Evolutionary conservation across 1,284 basidiomycete genomes (phyloP), one percentile per base, ranked within the genome.

Genomic region (Trametes polyzona): DNA sequence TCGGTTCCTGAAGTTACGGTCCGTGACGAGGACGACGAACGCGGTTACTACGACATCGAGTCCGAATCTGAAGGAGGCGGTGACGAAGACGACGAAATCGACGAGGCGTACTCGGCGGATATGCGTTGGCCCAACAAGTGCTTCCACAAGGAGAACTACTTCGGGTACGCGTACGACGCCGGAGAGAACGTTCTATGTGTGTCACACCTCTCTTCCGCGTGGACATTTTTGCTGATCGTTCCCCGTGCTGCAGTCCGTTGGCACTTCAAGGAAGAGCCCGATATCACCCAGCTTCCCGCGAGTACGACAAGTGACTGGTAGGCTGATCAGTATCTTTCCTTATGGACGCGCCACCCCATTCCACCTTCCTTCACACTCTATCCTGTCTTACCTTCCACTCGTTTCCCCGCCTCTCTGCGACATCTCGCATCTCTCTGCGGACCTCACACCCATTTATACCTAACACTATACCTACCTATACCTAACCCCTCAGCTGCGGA

Each of bases 161-260:
- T 70, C 49, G 75, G 72, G 10, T 65, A 73, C 49, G 60, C 67
- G 29, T 74, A 73, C 47, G 74, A 76, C 53, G 67, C 73, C 2
- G 73, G 72, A 3, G 54, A 69, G 40, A 67, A 74, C 50, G 53
- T 66, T 29, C 56, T 77, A 32, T 71, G 74, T 75, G 47, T 59
- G 54, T 48, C 6, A 10, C 36, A 7, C n/a, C 5, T 27, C 33
- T 8, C 26, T 10, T 14, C 29, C 2, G 26, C n/a, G 39, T 23
- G 19, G 29, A 30, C 2, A n/a, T 1, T 8, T 21, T 3, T 43
- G 35, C 36, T 29, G 14, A 26, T 33, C 26, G n/a, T 17, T 4
- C 11, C 16, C 3, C 9, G 8, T 47, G 17, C 30, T 26, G 5
- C 51, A 69, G 67, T 67, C 46, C 58, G 63, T 8, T 69, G 66